Base-by-base conservation (phyloP, 2,329 filamentous ascomycete species). In the Cordyceps tenuipes region DNA sequence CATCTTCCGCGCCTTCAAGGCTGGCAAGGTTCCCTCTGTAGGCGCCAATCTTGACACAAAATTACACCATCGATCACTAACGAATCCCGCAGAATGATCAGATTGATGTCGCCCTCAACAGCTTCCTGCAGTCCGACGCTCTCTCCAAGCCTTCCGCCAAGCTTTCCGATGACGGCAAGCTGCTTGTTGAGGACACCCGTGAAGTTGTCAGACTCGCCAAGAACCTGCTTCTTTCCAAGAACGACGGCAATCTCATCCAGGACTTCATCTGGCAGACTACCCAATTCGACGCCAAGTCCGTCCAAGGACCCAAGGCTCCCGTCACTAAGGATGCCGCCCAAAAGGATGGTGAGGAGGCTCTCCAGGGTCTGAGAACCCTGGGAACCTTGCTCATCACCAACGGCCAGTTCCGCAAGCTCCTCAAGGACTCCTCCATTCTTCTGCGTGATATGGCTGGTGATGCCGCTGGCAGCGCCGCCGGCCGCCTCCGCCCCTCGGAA, bases 181-280 rank as follows among this genome's bases (percentile, higher is more conserved):
- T 76, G n/a, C 82, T 99, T 2, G 84, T 97, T 3, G 76, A 78
- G 47, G 93, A 97, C 66, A 76, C 94, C 60, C 85, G 84, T 62
- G 80, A 89, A 58, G 90, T 96, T 56, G 86, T 99, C 50, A 84
- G 88, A 68, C 84, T 94, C 72, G 88, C 93, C 61, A 95, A 97
- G 79, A 76, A 86, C 61, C 82, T 99, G 13, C 77, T 97, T 9
- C 79, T 99, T 29, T 89, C 88, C 76, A 99, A 97, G 82, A 99
- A 99, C 71, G 84, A 96, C 62, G 94, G 92, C 70, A 91, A 99
- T 69, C 77, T 97, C 61, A 78, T 99, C 21, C 94, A 99, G 71
- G 92, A 99, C 69, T 97, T 99, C 75, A 90, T 97, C 75, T 99
- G 90, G 88, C 89, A 96, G 71, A 92, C 91, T 0, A 85, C 91